Conservation (phyloP, 2,329 filamentous ascomycete species). For the Drechslerella dactyloides region DNA sequence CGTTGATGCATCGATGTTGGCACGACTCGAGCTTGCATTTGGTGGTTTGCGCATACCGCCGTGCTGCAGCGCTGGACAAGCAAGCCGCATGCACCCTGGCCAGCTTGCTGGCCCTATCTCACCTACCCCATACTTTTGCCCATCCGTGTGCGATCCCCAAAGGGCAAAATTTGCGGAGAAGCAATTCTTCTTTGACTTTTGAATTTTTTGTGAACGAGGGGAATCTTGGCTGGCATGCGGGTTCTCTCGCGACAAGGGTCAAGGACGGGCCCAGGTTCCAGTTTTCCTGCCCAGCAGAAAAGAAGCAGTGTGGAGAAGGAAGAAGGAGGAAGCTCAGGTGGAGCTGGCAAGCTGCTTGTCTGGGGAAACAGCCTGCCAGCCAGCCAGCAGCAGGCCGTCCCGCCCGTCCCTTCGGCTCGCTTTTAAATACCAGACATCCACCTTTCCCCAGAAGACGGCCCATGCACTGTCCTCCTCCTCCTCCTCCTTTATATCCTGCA, state of each 20-base stretch:
- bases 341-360: slow-evolving; percentile 8
- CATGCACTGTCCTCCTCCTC: slow-evolving; percentile 35
- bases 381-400: slow-evolving; percentile 13
- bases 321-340: slow-evolving; percentile 9
- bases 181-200: slow-evolving; percentile 13
- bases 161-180: slow-evolving; percentile 50
- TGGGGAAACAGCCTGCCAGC: slow-evolving; percentile 24
- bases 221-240: slow-evolving; percentile 5
- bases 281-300: slow-evolving; percentile 33
- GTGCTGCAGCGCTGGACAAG: slow-evolving; percentile 43
- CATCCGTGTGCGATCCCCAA: slow-evolving; percentile 45
- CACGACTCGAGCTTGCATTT: slow-evolving; percentile 11
- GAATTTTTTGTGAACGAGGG: not conserved
- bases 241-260: not conserved
- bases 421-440: slow-evolving; percentile 51
- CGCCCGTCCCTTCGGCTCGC: slow-evolving; percentile 38
- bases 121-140: slow-evolving; percentile 49
- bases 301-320: slow-evolving; percentile 14
- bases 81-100: slow-evolving; percentile 29
- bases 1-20: no score
- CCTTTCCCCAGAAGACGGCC: slow-evolving; percentile 23
- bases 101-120: slow-evolving; percentile 9
- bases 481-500: slow-evolving; percentile 14
- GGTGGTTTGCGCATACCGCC: slow-evolving; percentile 43
- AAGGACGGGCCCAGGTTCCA: slow-evolving; percentile 34